Evolutionary conservation across 495 filamentous ascomycete genomes (phyloP), one percentile per base, ranked within the genome.

Genomic region (Sporormia fimetaria): DNA sequence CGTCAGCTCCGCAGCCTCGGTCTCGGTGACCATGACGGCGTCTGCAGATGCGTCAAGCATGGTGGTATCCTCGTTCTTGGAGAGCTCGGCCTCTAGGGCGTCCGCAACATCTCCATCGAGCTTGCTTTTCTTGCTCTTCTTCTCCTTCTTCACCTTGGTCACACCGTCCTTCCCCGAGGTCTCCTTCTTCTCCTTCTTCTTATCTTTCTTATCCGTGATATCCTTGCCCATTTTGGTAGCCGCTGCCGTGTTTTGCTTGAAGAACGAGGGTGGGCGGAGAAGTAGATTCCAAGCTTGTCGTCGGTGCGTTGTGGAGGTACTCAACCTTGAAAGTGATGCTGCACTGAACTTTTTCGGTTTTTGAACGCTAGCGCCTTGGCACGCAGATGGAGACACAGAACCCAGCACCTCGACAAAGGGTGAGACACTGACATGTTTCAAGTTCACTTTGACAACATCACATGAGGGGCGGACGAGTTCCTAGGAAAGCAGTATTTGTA

Each of bases 141-240:
- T 75, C 31, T 53, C 50, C 33, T 60, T 73, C 63, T 61, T 62
- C 43, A 32, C 25, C 33, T 62, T 60, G 67, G 83, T 82, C 40
- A 86, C 77, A 41, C 81, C 83, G 57, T 83, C 76, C 54, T 70
- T 80, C n/a, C n/a, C 39, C 47, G 84, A 80, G 57, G 76, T 82
- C 65, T 83, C 78, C 67, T 86, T 81, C 72, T 84, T 85, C 68
- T 80, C 68, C 21, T 60, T 62, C 42, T 64, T 54, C 40, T 45
- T 49, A 16, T 49, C 67, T 21, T 61, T 63, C 47, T 46, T 49
- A 25, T 55, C 54, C 12, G 48, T 33, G 17, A 44, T 41, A 22
- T 62, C 57, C 47, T 62, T 62, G 44, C 40, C 57, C 58, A 62
- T 62, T 42, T 28, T 54, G 44, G 17, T 33, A 37, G 21, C 4